A percentile compares a stretch with the other conserved stretches of the same genome.
These are phyloP conservation scores for Alternaria dauci DNA, from an alignment of 2,329 filamentous ascomycete genomes.

Conservation along the genomic window DNA sequence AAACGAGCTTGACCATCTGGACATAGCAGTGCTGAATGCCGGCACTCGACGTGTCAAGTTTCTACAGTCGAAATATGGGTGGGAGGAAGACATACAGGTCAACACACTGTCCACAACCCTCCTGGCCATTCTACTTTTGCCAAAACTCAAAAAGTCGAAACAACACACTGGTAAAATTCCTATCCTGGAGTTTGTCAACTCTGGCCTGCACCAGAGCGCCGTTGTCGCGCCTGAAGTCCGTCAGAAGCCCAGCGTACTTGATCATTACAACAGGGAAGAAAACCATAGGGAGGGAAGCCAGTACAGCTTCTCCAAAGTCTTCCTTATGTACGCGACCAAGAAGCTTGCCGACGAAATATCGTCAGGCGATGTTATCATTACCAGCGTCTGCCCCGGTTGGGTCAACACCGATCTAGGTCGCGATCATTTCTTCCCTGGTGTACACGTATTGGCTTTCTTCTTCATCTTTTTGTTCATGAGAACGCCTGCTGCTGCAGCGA, in stretches of 20 bases:
- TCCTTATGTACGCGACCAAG: conserved; percentile 46
- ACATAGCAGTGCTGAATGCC: conserved; percentile 54
- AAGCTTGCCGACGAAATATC: conserved; percentile 39
- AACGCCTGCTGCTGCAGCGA: conserved; percentile 40
- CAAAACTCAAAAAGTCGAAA: conserved; percentile 45
- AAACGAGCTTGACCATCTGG: conserved; percentile 43
- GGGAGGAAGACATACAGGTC: conserved; percentile 62
- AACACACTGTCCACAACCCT: conserved; percentile 66
- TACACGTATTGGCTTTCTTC: conserved; percentile 31
- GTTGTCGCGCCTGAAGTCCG: conserved; percentile 33
- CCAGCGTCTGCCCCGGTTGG: conserved; percentile 48
- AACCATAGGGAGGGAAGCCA: conserved; percentile 36
- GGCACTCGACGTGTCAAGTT: conserved; percentile 41
- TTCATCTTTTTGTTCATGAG: conserved; percentile 37
- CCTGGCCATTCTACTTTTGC: conserved; percentile 61
- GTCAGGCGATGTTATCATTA: conserved; percentile 45
- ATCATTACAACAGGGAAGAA: conserved; percentile 41
- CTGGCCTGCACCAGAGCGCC: conserved; percentile 40
- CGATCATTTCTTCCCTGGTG: conserved; percentile 40
- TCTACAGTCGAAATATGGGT: conserved; percentile 42
- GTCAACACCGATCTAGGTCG: conserved; percentile 43
- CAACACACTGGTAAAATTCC: conserved; percentile 31
- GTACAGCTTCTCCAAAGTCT: conserved; percentile 47
- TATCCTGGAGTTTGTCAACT: conserved; percentile 47
- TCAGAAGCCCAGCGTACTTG: conserved; percentile 35